Conservation (phyloP, 2,329 filamentous ascomycete species). For the Neopestalotiopsis sp. region DNA sequence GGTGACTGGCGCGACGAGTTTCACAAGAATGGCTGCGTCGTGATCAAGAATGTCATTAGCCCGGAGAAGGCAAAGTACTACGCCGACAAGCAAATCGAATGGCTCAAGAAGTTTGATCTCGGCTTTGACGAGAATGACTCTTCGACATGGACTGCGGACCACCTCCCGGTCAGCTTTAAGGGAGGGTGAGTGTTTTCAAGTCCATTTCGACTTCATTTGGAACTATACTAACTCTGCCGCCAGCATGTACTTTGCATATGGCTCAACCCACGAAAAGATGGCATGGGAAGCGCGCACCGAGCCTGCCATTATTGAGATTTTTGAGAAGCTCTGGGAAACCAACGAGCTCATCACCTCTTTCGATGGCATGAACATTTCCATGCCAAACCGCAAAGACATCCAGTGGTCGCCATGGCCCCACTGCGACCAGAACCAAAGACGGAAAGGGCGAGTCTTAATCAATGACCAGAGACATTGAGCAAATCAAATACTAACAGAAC, state of each 20-base stretch:
- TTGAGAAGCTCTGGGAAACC: constrained; percentile 47
- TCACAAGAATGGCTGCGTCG: constrained; percentile 43
- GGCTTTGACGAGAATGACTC: constrained; percentile 45
- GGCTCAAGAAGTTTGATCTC: constrained; percentile 46
- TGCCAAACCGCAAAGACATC: constrained; percentile 46
- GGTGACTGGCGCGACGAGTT: constrained; percentile 52
- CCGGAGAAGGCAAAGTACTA: constrained; percentile 45
- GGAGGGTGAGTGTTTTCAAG: constrained; percentile 32
- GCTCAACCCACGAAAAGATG: constrained; percentile 46
- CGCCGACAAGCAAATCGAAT: constrained; percentile 44
- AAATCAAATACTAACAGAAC: no score
- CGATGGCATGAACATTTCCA: constrained; percentile 45
- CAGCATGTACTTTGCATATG: constrained; percentile 48
- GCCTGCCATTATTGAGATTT: constrained; percentile 45
- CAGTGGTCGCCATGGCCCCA: constrained; percentile 50
- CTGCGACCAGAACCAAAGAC: constrained; percentile 46
- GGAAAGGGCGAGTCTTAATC: constrained; percentile 39
- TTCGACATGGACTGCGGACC: constrained; percentile 47
- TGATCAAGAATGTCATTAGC: constrained; percentile 46
- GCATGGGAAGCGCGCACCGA: constrained; percentile 50
- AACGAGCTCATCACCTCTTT: constrained; percentile 34
- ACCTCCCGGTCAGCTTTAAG: constrained; percentile 49
- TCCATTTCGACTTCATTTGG: no score
- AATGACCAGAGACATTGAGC: not conserved
- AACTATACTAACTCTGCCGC: not conserved